Conservation (phyloP, 2,329 filamentous ascomycete genomes). For the Proliferodiscus dingleyae region DNA sequence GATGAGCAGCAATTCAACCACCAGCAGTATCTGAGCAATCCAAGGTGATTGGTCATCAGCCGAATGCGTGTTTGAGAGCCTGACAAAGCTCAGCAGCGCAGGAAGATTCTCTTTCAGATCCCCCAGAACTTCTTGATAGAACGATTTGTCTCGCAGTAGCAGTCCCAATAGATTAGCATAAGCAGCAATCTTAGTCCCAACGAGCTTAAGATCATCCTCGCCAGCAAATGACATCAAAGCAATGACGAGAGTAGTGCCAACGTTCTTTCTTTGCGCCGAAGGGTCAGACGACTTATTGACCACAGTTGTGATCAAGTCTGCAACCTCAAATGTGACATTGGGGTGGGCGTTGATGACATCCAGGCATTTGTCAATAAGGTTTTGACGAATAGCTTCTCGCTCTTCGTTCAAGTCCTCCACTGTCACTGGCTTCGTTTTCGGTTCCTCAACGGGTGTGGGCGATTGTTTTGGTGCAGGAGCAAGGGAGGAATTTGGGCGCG, state of each 20-base stretch:
- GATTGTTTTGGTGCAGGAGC: slow-evolving; percentile 6
- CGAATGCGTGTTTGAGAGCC: slow-evolving; percentile 60
- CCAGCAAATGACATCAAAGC: slow-evolving; percentile 68
- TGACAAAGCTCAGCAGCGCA: slow-evolving; percentile 74
- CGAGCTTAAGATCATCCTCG: slow-evolving; percentile 49
- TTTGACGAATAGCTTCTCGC: slow-evolving; percentile 65
- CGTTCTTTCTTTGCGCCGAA: slow-evolving; percentile 57
- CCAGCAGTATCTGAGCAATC: slow-evolving; percentile 84
- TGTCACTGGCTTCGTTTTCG: slow-evolving; percentile 40
- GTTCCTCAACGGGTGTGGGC: slow-evolving; percentile 4
- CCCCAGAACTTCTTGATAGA: slow-evolving; percentile 72
- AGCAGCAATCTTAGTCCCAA: slow-evolving; percentile 68
- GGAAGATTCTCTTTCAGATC: slow-evolving; percentile 72
- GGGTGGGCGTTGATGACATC: slow-evolving; percentile 87
- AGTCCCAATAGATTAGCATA: slow-evolving; percentile 90
- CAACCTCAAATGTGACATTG: slow-evolving; percentile 82
- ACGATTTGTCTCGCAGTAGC: slow-evolving; percentile 74
- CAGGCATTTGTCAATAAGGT: slow-evolving; percentile 82
- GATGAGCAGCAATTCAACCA: slow-evolving; percentile 84
- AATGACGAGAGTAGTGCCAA: slow-evolving; percentile 76
- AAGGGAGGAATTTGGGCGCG: slow-evolving; percentile 2
- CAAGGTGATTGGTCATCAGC: slow-evolving; percentile 81
- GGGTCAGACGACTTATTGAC: slow-evolving; percentile 56
- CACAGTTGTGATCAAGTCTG: slow-evolving; percentile 77
- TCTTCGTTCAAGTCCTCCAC: slow-evolving; percentile 76